phyloP scores from a whole-genome alignment of 495 filamentous ascomycete genomes.

The Penicillium paradoxum region DNA sequence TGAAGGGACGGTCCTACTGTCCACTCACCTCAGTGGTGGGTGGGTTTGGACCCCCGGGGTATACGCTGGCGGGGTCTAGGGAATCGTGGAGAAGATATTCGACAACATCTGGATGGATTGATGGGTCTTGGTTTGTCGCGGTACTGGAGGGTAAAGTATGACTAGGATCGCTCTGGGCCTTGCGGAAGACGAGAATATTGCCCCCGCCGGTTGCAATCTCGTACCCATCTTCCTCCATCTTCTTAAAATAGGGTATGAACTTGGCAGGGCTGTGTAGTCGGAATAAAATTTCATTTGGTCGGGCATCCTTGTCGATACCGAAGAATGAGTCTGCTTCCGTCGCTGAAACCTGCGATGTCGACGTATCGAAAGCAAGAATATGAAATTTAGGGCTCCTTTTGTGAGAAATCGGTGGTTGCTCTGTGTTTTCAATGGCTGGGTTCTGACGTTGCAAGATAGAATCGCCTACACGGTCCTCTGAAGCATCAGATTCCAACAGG shows the following conservation, averaged over 20 bases:
- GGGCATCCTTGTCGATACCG: slow-evolving; percentile 35
- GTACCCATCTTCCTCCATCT: slow-evolving; percentile 63
- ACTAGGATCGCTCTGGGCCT: slow-evolving; percentile 34
- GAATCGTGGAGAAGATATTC: slow-evolving; percentile 10
- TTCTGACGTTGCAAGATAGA: slow-evolving; percentile 5
- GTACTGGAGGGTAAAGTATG: slow-evolving; percentile 5
- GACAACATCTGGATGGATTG: slow-evolving; percentile 11
- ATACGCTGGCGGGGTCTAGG: neutral
- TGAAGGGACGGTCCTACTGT: slow-evolving; percentile 55
- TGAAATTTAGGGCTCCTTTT: slow-evolving; percentile 53
- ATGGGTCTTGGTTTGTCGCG: slow-evolving; percentile 5
- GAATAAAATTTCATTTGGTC: slow-evolving; percentile 58
- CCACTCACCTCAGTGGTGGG: slow-evolving; percentile 43
- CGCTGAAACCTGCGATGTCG: slow-evolving; percentile 52
- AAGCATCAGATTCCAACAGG: slow-evolving; percentile 29
- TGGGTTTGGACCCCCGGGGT: neutral
- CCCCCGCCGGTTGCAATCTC: slow-evolving; percentile 66
- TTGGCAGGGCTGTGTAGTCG: slow-evolving; percentile 65
- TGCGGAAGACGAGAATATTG: slow-evolving; percentile 69
- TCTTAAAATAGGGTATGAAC: slow-evolving; percentile 64
- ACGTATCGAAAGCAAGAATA: slow-evolving; percentile 67
- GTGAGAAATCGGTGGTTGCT: neutral
- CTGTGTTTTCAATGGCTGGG: neutral
- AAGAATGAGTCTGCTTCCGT: slow-evolving; percentile 61
- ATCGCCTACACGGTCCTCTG: slow-evolving; percentile 17